phyloP scores from a whole-genome alignment of 345 rosid species.

The Streptanthus diversifolius region DNA sequence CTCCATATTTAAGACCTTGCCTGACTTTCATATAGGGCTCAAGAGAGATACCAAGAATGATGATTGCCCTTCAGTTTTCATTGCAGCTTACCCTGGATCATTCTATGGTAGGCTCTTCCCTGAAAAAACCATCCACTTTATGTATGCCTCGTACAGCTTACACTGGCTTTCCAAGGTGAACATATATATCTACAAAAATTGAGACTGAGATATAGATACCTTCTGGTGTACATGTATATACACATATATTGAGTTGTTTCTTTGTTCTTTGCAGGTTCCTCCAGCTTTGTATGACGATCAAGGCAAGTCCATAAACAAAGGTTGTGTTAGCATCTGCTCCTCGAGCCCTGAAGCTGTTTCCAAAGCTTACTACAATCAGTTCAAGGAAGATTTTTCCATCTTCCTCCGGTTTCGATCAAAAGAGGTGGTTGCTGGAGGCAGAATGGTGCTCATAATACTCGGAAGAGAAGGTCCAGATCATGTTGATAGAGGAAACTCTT shows the following conservation, averaged over 20 bases:
- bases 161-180: slow-evolving; percentile 94
- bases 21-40: slow-evolving; percentile 46
- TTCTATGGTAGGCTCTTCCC: slow-evolving; percentile 87
- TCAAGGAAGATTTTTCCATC: slow-evolving; percentile 62
- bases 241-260: background rate
- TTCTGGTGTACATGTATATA: background rate
- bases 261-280: slow-evolving; percentile 56
- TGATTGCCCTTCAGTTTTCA: slow-evolving; percentile 38
- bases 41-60: slow-evolving; percentile 28
- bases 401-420: slow-evolving; percentile 61
- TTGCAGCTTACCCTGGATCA: slow-evolving; percentile 71
- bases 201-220: background rate
- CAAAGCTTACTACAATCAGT: slow-evolving; percentile 61
- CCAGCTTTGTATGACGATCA: slow-evolving; percentile 52
- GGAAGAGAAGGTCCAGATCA: slow-evolving; percentile 65
- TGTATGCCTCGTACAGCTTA: slow-evolving; percentile 64
- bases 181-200: background rate
- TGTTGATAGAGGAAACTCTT: slow-evolving; percentile 83
- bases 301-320: slow-evolving; percentile 72
- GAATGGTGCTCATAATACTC: slow-evolving; percentile 64
- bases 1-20: slow-evolving; percentile 50
- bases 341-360: slow-evolving; percentile 58
- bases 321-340: slow-evolving; percentile 55
- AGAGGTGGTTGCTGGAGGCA: slow-evolving; percentile 53
- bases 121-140: slow-evolving; percentile 57